Conservation (phyloP, 352 stramenopile species). For the Phytopythium delawarense region DNA sequence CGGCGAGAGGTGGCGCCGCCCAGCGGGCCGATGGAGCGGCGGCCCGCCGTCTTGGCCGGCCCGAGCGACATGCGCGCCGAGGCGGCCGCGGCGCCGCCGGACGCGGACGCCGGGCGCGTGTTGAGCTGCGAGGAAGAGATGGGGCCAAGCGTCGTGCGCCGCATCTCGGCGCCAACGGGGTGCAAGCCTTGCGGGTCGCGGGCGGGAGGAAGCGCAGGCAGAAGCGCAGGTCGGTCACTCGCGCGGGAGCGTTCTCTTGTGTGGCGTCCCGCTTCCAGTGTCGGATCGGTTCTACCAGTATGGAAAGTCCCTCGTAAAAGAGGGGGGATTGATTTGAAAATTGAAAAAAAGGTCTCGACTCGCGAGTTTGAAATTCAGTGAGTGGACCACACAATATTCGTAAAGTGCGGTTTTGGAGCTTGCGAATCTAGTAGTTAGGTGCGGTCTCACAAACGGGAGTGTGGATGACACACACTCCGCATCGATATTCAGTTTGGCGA, state of each 20-base stretch:
- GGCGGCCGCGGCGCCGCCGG: conserved; percentile 22
- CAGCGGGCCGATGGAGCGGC: conserved; percentile 56
- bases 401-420: neutral
- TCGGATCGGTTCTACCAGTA: neutral
- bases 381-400: neutral
- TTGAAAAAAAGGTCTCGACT: neutral
- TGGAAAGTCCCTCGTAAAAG: neutral
- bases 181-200: neutral
- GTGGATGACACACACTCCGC: too few species aligned
- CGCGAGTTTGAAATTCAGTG: neutral
- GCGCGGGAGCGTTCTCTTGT: neutral
- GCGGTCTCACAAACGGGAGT: too few species aligned
- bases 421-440: too few species aligned
- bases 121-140: conserved; percentile 87
- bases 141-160: conserved; percentile 79
- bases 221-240: neutral
- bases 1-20: conserved; percentile 30
- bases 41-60: conserved; percentile 27
- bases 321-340: neutral
- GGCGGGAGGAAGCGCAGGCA: neutral
- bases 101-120: conserved; percentile 22
- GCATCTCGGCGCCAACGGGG: conserved; percentile 31
- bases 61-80: conserved; percentile 55
- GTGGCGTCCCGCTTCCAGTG: neutral
- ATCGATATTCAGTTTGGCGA: neutral